These are phyloP conservation scores for Cutaneotrichosporon dermatis DNA, from an alignment of 1,284 basidiomycete genomes.

Conservation along the genomic window DNA sequence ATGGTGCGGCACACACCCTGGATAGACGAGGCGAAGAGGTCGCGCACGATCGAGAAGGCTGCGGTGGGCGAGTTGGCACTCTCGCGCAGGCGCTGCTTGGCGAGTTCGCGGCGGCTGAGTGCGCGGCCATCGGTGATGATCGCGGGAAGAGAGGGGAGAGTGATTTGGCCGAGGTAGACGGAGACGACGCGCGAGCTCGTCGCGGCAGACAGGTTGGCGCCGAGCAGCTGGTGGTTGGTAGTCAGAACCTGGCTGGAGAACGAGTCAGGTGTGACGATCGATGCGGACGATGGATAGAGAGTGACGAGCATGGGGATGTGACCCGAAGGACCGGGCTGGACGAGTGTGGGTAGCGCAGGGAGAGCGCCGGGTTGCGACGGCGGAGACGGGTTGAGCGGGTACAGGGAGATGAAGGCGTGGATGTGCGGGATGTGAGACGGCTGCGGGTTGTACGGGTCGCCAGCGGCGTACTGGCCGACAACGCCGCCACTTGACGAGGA, in stretches of 20 bases:
- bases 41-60: slow-evolving; percentile 33
- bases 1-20: slow-evolving; percentile 3
- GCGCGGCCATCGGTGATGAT: slow-evolving; percentile 31
- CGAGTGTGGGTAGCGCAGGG: slow-evolving; percentile 43
- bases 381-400: slow-evolving; percentile 41
- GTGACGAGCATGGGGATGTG: slow-evolving; percentile 35
- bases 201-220: slow-evolving; percentile 36
- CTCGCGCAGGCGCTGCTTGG: slow-evolving; percentile 26
- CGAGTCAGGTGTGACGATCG: slow-evolving; percentile 35
- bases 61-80: slow-evolving; percentile 17
- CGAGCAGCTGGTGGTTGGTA: slow-evolving; percentile 37
- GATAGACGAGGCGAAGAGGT: slow-evolving; percentile 20
- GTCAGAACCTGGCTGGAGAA: slow-evolving; percentile 45
- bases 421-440: slow-evolving; percentile 38
- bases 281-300: slow-evolving; percentile 41
- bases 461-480: neutral
- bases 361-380: slow-evolving; percentile 39
- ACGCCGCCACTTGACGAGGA: neutral
- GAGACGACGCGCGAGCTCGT: slow-evolving; percentile 30
- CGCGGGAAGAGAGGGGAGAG: slow-evolving; percentile 34
- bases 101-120: slow-evolving; percentile 30
- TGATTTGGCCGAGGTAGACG: slow-evolving; percentile 38
- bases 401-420: slow-evolving; percentile 45
- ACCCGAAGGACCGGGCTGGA: slow-evolving; percentile 24
- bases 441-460: slow-evolving; percentile 39